Evolutionary conservation across 179 eudicot species (phyloP), one percentile per base, ranked within the genome.

Genomic region (Actinidia arguta): DNA sequence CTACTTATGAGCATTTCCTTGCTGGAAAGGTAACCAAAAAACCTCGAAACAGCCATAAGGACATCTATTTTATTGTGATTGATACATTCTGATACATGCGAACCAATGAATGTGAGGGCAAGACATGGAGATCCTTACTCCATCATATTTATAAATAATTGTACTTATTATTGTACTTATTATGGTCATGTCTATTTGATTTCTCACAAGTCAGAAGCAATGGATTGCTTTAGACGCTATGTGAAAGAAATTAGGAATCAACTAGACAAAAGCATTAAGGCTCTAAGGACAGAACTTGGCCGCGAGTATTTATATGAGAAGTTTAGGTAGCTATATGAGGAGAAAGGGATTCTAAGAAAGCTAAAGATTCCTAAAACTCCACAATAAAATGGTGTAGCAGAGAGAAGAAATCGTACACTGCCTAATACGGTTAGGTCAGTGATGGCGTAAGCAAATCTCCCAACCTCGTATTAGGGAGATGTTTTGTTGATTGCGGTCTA

Each of bases 371-470:
- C 16, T 24, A 14, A n/a, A 5, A 70, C 22, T 39, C 52, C n/a
- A 16, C 22, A 70, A 42, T 48, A 67, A 67, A 67, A 67, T 67
- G 17, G 12, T 67, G 42, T 39, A 39, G 42, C 4, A 39, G 42
- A 70, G 52, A 70, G 51, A 44, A 42, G 54, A 42, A 70, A 70
- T 42, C 24, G 25, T 3, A 44, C 74, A 4, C 44, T 70, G 9
- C 11, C 44, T 3, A 22, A 70, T 22, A 73, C 50, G 76, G 59
- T 47, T 7, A 73, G 16, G 59, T 48, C 36, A 0, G 50, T 50
- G 76, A 73, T 73, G 59, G 58, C 56, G 17, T 54, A 73, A 22
- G 76, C 56, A 13, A 73, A 48, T 50, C 24, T 70, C 5, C 51
- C n/a, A 25, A 70, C 44, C 3, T 70, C 51, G 3, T 17, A 39